phyloP scores from a whole-genome alignment of 495 filamentous ascomycete species.

The Geopyxis carbonaria region DNA sequence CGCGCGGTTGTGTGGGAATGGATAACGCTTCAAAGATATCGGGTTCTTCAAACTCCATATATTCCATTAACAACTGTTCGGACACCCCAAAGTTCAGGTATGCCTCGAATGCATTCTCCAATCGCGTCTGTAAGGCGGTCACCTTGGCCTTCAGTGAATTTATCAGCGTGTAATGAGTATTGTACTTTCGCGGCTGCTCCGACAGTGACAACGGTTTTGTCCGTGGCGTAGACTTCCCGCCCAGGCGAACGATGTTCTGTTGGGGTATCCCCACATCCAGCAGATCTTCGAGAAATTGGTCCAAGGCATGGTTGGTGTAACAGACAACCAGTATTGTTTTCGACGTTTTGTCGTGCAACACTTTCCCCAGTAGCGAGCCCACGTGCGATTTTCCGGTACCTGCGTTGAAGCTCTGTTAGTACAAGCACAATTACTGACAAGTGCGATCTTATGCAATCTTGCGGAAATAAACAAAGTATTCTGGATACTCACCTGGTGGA shows the following conservation, averaged over 20 bases:
- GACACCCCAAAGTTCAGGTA: background rate
- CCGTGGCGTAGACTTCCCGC: slow-evolving; percentile 37
- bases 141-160: background rate
- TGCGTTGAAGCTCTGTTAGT: too few species aligned
- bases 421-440: background rate
- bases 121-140: background rate
- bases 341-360: slow-evolving; percentile 34
- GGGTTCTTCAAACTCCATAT: slow-evolving; percentile 39
- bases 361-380: slow-evolving; percentile 48
- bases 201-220: slow-evolving; percentile 30
- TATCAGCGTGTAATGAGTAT: background rate
- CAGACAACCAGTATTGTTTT: slow-evolving; percentile 43
- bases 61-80: slow-evolving; percentile 34
- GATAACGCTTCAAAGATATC: slow-evolving; percentile 40
- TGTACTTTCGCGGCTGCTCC: slow-evolving; percentile 1
- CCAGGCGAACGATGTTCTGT: slow-evolving; percentile 46
- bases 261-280: slow-evolving; percentile 40
- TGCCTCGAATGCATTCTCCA: background rate
- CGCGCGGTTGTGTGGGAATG: slow-evolving; percentile 29
- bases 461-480: background rate
- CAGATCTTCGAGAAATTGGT: slow-evolving; percentile 52
- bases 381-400: slow-evolving; percentile 72
- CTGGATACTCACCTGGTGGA: slow-evolving; percentile 51
- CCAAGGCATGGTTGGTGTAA: slow-evolving; percentile 51
- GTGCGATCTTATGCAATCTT: too few species aligned